These are phyloP conservation scores for Penicillium sp. DNA, from an alignment of 2,329 filamentous ascomycete genomes.

Conservation along the genomic window DNA sequence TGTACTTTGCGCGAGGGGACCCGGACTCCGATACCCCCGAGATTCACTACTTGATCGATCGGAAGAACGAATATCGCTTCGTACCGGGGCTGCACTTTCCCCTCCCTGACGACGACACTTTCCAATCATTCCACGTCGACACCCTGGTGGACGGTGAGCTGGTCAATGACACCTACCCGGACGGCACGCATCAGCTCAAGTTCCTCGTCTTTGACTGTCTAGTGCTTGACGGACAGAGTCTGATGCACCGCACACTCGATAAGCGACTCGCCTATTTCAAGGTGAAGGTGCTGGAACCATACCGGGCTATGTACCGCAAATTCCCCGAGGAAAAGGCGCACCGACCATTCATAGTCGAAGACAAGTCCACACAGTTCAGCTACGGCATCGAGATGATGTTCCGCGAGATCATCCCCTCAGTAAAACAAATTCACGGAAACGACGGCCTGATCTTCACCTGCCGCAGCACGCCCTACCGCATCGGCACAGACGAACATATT, in stretches of 20 bases:
- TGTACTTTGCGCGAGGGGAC: conserved; percentile 67
- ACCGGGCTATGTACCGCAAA: conserved; percentile 67
- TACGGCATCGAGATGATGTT: conserved; percentile 95
- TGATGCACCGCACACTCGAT: conserved; percentile 76
- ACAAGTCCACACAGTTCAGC: conserved; percentile 83
- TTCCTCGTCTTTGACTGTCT: conserved; percentile 95
- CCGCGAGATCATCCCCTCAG: conserved; percentile 70
- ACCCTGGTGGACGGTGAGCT: conserved; percentile 92
- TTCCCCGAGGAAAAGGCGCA: conserved; percentile 66
- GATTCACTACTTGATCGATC: conserved; percentile 88
- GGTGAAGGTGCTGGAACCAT: conserved; percentile 71
- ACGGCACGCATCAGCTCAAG: conserved; percentile 65
- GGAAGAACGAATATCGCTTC: conserved; percentile 95
- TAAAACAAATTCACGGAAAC: conserved; percentile 75
- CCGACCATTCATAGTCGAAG: conserved; percentile 74
- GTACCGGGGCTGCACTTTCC: conserved; percentile 80
- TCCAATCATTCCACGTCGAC: conserved; percentile 64
- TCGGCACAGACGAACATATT: conserved; percentile 88
- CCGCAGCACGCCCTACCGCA: conserved; percentile 75
- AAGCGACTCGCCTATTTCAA: conserved; percentile 86
- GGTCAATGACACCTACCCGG: conserved; percentile 71
- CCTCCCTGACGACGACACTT: conserved; percentile 56
- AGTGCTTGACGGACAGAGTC: conserved; percentile 67
- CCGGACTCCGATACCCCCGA: conserved; percentile 58
- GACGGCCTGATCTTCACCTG: conserved; percentile 99